phyloP scores from a whole-genome alignment of 495 filamentous ascomycete species.

The Neurospora sp. region DNA sequence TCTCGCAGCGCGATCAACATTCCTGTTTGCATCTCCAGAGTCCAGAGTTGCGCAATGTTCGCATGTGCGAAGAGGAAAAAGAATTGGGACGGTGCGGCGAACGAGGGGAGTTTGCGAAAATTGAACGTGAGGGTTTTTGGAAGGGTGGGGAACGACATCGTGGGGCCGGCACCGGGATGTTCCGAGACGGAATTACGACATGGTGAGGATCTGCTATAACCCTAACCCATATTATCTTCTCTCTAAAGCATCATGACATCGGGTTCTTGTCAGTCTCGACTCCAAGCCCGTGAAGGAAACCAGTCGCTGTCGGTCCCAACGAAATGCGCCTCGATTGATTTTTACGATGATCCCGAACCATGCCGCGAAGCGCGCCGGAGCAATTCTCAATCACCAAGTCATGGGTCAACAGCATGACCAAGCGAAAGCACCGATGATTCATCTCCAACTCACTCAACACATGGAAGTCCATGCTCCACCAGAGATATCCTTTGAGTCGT shows the following conservation, averaged over 20 bases:
- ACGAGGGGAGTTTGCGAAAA: neutral
- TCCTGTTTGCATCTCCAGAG: neutral
- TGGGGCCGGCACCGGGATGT: neutral
- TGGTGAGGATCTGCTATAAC: neutral
- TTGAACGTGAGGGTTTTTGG: neutral
- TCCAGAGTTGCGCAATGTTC: neutral
- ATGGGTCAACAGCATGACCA: neutral
- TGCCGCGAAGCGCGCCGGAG: neutral
- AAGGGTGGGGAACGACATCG: neutral
- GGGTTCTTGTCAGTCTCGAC: neutral
- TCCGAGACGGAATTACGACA: neutral
- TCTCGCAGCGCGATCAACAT: neutral
- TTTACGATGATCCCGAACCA: neutral
- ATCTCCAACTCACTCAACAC: neutral
- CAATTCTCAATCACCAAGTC: neutral
- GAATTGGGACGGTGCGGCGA: neutral
- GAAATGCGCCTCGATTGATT: neutral
- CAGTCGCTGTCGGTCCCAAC: neutral
- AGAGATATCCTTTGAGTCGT: neutral
- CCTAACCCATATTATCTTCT: neutral
- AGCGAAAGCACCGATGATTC: neutral
- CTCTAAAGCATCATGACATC: neutral
- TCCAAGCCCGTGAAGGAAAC: neutral
- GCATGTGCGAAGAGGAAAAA: neutral
- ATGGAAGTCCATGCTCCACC: neutral